phyloP scores from a whole-genome alignment of 495 filamentous ascomycete genomes.

The Choiromyces venosus region DNA sequence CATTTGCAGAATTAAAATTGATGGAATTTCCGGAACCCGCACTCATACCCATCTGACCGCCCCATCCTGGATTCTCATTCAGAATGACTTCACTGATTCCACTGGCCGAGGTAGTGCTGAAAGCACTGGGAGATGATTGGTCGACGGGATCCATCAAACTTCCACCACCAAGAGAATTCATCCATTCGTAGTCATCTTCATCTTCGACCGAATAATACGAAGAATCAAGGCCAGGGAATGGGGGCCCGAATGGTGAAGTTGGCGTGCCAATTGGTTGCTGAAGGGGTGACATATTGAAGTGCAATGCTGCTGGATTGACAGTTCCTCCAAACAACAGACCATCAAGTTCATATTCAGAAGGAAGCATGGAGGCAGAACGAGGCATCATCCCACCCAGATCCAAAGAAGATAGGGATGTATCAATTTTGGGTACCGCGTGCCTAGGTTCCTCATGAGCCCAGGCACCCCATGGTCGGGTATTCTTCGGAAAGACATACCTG shows the following conservation, averaged over 20 bases:
- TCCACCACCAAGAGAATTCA: constrained; percentile 72
- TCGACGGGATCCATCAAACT: constrained; percentile 64
- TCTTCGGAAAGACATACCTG: constrained; percentile 40
- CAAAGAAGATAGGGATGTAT: constrained; percentile 41
- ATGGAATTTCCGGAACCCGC: constrained; percentile 29
- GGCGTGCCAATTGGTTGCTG: constrained; percentile 56
- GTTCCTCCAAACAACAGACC: constrained; percentile 68
- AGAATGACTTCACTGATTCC: constrained; percentile 89
- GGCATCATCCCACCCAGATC: constrained; percentile 43
- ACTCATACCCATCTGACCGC: constrained; percentile 31
- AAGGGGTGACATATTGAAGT: constrained; percentile 77
- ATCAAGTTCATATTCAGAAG: constrained; percentile 68
- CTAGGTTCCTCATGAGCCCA: constrained; percentile 41
- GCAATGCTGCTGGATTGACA: constrained; percentile 92
- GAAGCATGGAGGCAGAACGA: constrained; percentile 40
- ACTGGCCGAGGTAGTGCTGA: constrained; percentile 87
- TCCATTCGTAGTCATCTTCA: constrained; percentile 85
- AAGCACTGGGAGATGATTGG: constrained; percentile 88
- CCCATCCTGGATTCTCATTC: constrained; percentile 50
- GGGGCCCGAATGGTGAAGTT: constrained; percentile 66
- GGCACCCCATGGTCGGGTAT: constrained; percentile 36
- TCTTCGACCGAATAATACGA: constrained; percentile 48
- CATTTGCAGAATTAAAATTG: constrained; percentile 40
- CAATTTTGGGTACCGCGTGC: constrained; percentile 41
- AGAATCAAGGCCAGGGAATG: constrained; percentile 55